phyloP scores from a whole-genome alignment of 164 flowering plant species.

The Protea cynaroides region DNA sequence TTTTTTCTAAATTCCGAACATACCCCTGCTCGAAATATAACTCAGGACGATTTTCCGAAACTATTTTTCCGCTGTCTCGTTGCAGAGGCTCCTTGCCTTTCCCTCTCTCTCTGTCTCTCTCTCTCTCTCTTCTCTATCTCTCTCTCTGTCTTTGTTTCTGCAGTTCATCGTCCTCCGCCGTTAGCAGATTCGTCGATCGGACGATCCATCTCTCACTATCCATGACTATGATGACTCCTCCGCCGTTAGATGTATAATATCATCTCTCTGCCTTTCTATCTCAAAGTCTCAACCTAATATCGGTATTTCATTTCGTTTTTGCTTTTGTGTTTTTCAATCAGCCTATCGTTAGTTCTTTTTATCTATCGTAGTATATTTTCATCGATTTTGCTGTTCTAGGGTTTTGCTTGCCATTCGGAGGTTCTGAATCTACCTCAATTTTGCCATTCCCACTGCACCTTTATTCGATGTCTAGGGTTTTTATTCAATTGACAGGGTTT shows the following conservation, averaged over 20 bases:
- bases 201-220: constrained; percentile 5
- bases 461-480: constrained; percentile 9
- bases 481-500: constrained; percentile 11
- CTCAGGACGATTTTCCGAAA: neutral
- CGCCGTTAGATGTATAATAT: constrained; percentile 38
- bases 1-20: neutral
- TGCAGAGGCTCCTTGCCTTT: neutral
- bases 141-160: constrained; percentile 12
- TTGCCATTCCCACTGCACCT: neutral
- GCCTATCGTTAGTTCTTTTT: neutral
- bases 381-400: constrained; percentile 2
- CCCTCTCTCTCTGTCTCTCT: constrained; percentile 10
- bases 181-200: constrained; percentile 14
- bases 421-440: neutral
- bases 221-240: constrained; percentile 47
- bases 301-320: neutral
- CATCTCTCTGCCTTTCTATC: neutral
- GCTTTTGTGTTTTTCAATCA: neutral
- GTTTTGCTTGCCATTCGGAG: neutral
- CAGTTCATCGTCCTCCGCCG: neutral
- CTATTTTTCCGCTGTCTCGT: neutral
- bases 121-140: constrained; percentile 2
- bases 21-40: neutral
- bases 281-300: neutral
- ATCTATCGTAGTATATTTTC: neutral